These are phyloP conservation scores for Quercus suber DNA, from an alignment of 306 rosid genomes.

Conservation along the genomic window DNA sequence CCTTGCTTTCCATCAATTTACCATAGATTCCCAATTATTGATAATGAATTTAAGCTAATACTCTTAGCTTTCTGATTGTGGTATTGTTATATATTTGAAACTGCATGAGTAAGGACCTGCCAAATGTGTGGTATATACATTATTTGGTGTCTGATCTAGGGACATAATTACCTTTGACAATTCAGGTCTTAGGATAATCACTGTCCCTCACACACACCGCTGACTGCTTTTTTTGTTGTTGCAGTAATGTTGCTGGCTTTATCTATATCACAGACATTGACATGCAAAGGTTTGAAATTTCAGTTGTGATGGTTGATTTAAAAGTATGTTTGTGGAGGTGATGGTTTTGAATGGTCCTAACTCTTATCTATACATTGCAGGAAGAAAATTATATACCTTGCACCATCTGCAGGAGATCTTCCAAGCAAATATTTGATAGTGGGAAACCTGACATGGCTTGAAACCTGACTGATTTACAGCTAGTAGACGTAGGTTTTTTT, in stretches of 20 bases:
- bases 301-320: background rate
- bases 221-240: constrained; percentile 21
- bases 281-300: constrained; percentile 67
- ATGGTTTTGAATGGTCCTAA: constrained; percentile 21
- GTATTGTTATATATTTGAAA: background rate
- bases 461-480: constrained; percentile 41
- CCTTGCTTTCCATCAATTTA: background rate
- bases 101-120: background rate
- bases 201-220: background rate
- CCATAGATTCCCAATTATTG: background rate
- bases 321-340: background rate
- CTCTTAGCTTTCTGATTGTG: background rate
- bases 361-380: constrained; percentile 42
- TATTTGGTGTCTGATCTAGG: background rate
- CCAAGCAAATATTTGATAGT: constrained; percentile 79
- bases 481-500: too few relatives aligned
- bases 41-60: background rate
- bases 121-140: background rate
- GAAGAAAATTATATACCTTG: constrained; percentile 83
- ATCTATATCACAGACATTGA: constrained; percentile 77
- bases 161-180: background rate
- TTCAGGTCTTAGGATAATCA: background rate
- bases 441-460: constrained; percentile 86
- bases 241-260: constrained; percentile 92
- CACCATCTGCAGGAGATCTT: constrained; percentile 88